phyloP scores from a whole-genome alignment of 1,284 basidiomycete species.

The Trametes sp. region DNA sequence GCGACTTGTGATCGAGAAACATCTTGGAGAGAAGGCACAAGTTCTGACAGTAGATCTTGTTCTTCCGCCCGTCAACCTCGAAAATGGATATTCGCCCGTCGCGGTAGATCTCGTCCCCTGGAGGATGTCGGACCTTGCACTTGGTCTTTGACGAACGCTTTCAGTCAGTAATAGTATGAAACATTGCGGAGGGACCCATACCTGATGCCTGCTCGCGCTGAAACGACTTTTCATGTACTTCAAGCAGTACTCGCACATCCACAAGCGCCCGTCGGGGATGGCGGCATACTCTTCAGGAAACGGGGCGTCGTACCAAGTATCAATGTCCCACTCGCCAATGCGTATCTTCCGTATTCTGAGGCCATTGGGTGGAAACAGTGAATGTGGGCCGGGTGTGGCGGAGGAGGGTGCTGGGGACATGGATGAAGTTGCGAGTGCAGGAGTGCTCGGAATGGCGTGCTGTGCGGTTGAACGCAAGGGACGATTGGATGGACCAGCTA shows the following conservation, averaged over 20 bases:
- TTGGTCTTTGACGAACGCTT: slow-evolving; percentile 68
- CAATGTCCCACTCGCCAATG: slow-evolving; percentile 94
- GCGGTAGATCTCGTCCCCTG: slow-evolving; percentile 98
- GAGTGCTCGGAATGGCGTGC: slow-evolving; percentile 33
- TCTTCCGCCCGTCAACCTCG: slow-evolving; percentile 97
- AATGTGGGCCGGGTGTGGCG: slow-evolving; percentile 46
- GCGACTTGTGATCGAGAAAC: slow-evolving; percentile 99
- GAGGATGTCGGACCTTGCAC: slow-evolving; percentile 94
- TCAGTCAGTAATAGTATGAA: not conserved
- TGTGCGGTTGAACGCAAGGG: slow-evolving; percentile 66
- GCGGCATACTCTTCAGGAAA: slow-evolving; percentile 98
- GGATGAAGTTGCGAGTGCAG: slow-evolving; percentile 38
- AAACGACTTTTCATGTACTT: slow-evolving; percentile 99
- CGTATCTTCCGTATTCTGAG: slow-evolving; percentile 88
- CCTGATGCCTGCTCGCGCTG: slow-evolving; percentile 86
- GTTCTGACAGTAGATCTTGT: slow-evolving; percentile 99
- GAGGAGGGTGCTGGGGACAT: slow-evolving; percentile 46
- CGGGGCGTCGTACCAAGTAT: slow-evolving; percentile 99
- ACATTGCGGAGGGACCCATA: too few species aligned
- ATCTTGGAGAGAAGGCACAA: slow-evolving; percentile 99
- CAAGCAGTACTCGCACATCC: slow-evolving; percentile 98
- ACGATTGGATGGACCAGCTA: slow-evolving; percentile 65
- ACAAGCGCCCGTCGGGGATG: slow-evolving; percentile 91
- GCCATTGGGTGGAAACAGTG: slow-evolving; percentile 48
- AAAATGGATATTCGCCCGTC: slow-evolving; percentile 92